Percentiles rank a stretch among this genome's conserved stretches.
Conservation (phyloP, 495 filamentous ascomycete species). For the Penicillium antarcticum region DNA sequence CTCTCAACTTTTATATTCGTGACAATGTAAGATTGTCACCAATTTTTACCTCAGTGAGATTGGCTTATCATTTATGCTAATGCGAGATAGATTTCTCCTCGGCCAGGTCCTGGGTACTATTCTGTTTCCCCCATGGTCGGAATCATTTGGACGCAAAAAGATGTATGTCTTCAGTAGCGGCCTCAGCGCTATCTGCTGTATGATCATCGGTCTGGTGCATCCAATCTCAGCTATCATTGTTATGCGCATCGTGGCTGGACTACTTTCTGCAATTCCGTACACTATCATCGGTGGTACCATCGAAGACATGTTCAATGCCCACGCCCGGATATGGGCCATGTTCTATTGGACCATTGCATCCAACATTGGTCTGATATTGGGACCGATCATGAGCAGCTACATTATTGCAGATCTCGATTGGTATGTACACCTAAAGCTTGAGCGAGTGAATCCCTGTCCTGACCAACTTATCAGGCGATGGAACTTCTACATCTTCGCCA, state of each 20-base stretch:
- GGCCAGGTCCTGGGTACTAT: constrained; percentile 50
- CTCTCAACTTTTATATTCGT: constrained; percentile 39
- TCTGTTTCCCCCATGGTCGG: constrained; percentile 50
- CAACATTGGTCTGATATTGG: constrained; percentile 37
- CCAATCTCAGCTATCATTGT: constrained; percentile 34
- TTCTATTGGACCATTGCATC: constrained; percentile 38
- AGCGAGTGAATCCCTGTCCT: background rate
- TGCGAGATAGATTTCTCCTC: constrained; percentile 37
- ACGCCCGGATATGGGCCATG: constrained; percentile 43
- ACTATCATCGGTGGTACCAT: constrained; percentile 51
- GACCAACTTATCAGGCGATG: constrained; percentile 31
- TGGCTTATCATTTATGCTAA: background rate
- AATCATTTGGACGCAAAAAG: constrained; percentile 49
- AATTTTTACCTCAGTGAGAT: background rate
- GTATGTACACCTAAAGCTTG: constrained; percentile 34
- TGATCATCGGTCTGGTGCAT: constrained; percentile 38
- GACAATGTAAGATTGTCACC: constrained; percentile 24
- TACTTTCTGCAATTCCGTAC: constrained; percentile 48
- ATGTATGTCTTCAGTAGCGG: constrained; percentile 47
- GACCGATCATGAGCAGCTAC: constrained; percentile 42
- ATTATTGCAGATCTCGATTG: constrained; percentile 32
- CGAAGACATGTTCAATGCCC: constrained; percentile 48
- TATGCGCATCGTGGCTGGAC: constrained; percentile 43
- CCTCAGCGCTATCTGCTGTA: constrained; percentile 39
- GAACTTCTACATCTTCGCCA: constrained; percentile 43